phyloP scores from a whole-genome alignment of 768 basidiomycete species.

The Psilocybe azurescens region DNA sequence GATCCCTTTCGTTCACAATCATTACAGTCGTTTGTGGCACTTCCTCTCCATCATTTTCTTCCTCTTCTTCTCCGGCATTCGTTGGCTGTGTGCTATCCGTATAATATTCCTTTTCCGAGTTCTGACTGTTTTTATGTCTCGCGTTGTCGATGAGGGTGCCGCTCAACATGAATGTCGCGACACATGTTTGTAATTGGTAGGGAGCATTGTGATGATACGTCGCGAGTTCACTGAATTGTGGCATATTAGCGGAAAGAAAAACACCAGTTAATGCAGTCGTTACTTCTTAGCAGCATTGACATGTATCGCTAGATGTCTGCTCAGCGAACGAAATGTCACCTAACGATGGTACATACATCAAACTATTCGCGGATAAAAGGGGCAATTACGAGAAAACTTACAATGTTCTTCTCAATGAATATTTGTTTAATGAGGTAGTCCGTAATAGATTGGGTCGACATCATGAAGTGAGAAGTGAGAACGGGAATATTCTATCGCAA shows the following conservation, averaged over 20 bases:
- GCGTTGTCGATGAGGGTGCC: conserved; percentile 46
- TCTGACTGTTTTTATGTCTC: background rate
- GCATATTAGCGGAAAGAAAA: background rate
- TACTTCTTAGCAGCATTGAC: conserved; percentile 84
- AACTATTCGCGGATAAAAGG: background rate
- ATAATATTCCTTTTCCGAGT: conserved; percentile 22
- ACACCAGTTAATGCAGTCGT: conserved; percentile 18
- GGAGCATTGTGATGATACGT: conserved; percentile 55
- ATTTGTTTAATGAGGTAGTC: conserved; percentile 59
- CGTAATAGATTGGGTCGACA: conserved; percentile 47
- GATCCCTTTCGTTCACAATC: conserved; percentile 64
- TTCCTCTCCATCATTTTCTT: conserved; percentile 45
- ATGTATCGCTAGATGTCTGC: conserved; percentile 71
- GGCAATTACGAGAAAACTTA: conserved; percentile 36
- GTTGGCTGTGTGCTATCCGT: conserved; percentile 25
- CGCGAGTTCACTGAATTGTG: conserved; percentile 60
- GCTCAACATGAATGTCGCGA: conserved; percentile 76
- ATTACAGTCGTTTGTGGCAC: conserved; percentile 54
- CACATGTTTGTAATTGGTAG: conserved; percentile 44
- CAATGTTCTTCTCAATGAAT: conserved; percentile 55
- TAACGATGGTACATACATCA: conserved; percentile 31
- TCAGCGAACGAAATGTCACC: conserved; percentile 84
- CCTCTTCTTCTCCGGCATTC: conserved; percentile 32
- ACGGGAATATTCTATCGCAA: background rate
- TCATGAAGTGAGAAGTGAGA: conserved; percentile 16